phyloP scores from a whole-genome alignment of 192 early-diverging fungal genomes.

The Coemansia javaensis region DNA sequence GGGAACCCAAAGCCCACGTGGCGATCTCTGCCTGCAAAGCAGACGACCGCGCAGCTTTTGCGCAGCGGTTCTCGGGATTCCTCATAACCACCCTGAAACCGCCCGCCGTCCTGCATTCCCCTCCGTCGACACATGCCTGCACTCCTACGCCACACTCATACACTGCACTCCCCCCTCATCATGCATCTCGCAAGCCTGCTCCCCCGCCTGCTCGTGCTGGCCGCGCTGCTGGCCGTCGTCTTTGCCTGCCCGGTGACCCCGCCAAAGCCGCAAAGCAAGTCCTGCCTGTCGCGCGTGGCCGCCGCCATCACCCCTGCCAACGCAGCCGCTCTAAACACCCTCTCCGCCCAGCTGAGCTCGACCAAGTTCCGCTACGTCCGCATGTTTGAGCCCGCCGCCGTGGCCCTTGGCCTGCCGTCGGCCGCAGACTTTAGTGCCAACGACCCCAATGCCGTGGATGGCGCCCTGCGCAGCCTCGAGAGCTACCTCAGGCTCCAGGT shows the following conservation, averaged over 20 bases:
- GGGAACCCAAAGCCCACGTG: too few species aligned
- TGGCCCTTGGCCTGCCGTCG: conserved; percentile 18
- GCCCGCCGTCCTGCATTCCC: neutral
- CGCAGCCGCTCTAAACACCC: too few species aligned
- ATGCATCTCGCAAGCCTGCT: conserved; percentile 4
- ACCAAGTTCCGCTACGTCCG: conserved; percentile 45
- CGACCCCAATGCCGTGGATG: conserved; percentile 14
- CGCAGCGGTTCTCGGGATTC: too few species aligned
- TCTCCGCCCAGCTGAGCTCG: too few species aligned
- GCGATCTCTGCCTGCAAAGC: too few species aligned
- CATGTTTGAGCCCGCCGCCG: conserved; percentile 38
- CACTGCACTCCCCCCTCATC: neutral
- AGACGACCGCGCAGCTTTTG: too few species aligned
- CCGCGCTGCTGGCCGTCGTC: too few species aligned
- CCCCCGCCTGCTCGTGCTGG: too few species aligned
- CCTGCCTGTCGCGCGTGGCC: conserved; percentile 19
- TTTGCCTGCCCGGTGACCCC: too few species aligned
- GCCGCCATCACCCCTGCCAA: conserved; percentile 8
- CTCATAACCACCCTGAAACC: neutral
- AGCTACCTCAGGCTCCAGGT: too few species aligned
- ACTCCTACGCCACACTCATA: neutral
- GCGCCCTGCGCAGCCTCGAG: conserved; percentile 25
- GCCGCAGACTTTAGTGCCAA: conserved; percentile 21
- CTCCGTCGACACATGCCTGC: too few species aligned
- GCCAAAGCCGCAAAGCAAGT: too few species aligned